A percentile compares a stretch with the other conserved stretches of the same genome.
Evolutionary conservation across 176 grass and related monocot genomes (phyloP).

Genomic region (Triticum urartu): DNA sequence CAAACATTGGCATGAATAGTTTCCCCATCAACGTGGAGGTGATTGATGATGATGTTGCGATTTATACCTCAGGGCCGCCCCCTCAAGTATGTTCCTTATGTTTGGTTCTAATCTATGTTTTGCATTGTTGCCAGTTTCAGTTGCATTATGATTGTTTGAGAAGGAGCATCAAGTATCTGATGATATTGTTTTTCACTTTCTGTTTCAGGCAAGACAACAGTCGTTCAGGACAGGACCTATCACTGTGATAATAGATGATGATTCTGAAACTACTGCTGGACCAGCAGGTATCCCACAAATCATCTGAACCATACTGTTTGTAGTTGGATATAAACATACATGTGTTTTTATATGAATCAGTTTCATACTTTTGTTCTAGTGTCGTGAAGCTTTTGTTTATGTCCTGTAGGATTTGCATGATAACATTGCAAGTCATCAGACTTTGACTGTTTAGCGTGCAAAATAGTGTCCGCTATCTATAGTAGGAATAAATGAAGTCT

Average conservation of each 20-base stretch:
- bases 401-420: neutral
- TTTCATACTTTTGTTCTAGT: neutral
- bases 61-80: conserved; percentile 49
- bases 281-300: conserved; percentile 51
- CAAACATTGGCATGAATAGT: conserved; percentile 38
- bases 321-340: neutral
- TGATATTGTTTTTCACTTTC: neutral
- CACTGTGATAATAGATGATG: conserved; percentile 87
- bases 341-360: neutral
- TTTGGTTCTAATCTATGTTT: conserved; percentile 21
- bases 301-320: neutral
- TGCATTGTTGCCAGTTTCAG: neutral
- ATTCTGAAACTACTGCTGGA: conserved; percentile 54
- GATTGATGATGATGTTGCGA: conserved; percentile 62
- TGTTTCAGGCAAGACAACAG: conserved; percentile 47
- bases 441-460: neutral
- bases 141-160: conserved; percentile 14
- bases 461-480: neutral
- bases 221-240: conserved; percentile 17
- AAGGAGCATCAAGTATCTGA: neutral
- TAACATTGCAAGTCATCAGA: neutral
- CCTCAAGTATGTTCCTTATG: conserved; percentile 49
- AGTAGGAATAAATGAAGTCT: neutral
- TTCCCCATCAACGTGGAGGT: conserved; percentile 54
- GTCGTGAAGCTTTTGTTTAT: neutral